Percentiles rank a stretch among this genome's conserved stretches.
Evolutionary conservation across 164 flowering plant species (phyloP).

Genomic region (Sextonia rubra): DNA sequence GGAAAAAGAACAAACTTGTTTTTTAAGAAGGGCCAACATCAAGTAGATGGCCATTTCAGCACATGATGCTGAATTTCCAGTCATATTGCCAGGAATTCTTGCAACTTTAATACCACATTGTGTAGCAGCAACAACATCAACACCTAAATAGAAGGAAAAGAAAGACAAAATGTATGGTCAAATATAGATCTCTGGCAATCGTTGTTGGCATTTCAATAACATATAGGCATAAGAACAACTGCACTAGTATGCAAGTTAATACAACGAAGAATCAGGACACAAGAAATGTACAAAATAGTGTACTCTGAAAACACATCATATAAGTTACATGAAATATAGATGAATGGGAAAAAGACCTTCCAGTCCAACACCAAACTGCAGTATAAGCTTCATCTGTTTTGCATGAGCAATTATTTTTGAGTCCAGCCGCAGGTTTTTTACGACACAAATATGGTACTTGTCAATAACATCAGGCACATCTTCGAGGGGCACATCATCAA

Average conservation of each 20-base stretch:
- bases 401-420: slow-evolving; percentile 59
- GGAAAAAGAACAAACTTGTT: slow-evolving; percentile 48
- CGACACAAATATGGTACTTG: slow-evolving; percentile 67
- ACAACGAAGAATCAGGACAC: background rate
- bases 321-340: background rate
- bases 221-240: background rate
- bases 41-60: slow-evolving; percentile 93
- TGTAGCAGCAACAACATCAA: slow-evolving; percentile 80
- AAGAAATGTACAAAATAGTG: background rate
- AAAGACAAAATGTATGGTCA: background rate
- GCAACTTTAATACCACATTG: slow-evolving; percentile 79
- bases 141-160: slow-evolving; percentile 36
- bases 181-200: background rate
- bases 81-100: slow-evolving; percentile 57
- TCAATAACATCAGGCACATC: slow-evolving; percentile 56
- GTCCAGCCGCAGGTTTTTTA: slow-evolving; percentile 51
- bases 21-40: slow-evolving; percentile 79
- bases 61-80: slow-evolving; percentile 90
- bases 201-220: background rate
- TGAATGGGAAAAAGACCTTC: slow-evolving; percentile 42
- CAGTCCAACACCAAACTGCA: slow-evolving; percentile 93
- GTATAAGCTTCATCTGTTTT: slow-evolving; percentile 66
- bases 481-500: slow-evolving; percentile 64
- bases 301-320: background rate
- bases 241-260: background rate